Base-by-base conservation (phyloP, 345 rosid genomes). In the Corymbia maculata region DNA sequence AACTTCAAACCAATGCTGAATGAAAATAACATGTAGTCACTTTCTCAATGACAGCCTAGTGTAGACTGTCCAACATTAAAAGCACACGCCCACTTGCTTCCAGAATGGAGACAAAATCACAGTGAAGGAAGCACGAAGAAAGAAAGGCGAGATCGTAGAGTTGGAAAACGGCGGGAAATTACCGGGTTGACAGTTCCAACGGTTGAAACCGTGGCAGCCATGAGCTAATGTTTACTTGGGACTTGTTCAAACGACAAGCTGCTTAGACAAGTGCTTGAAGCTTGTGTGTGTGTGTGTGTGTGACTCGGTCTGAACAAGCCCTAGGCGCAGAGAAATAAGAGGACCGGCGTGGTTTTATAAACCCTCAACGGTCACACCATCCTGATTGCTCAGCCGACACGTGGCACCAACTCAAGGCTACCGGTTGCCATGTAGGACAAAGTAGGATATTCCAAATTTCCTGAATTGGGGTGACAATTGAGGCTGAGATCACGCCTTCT, bases 201-300 rank as follows among this genome's bases (percentile, higher is more conserved):
- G 49, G 90, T 85, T 49, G 87, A 89, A 51, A 89, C 66, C 2
- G 90, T 66, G 68, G 90, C 51, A 53, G 90, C 90, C 90, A 89
- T 89, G 9, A 84, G 89, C 47, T 50, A 49, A 55, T 49, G 87
- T 47, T 85, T 64, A 55, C 64, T 45, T 79, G 80, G 13, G 55
- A 51, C 14, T 24, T 17, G 32, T 50, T 53, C 82, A 28, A 87
- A 68, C 19, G 49, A 42, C 51, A 0, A 50, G 44, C 45, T 44
- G 68, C 42, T 42, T 30, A 59, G 55, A n/a, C 82, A 32, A 42
- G 49, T 42, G 84, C 89, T 79, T 32, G 26, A 22, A 10, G 85
- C 42, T 87, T 14, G 87, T 32, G 88, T 24, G 52, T 79, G 75
- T 80, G 17, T 6, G 61, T 51, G 55, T 42, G 52, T 12, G 55